A percentile compares a stretch with the other conserved stretches of the same genome.
Evolutionary conservation across 1,284 basidiomycete species (phyloP).

Genomic region (Ustilago loliicola): DNA sequence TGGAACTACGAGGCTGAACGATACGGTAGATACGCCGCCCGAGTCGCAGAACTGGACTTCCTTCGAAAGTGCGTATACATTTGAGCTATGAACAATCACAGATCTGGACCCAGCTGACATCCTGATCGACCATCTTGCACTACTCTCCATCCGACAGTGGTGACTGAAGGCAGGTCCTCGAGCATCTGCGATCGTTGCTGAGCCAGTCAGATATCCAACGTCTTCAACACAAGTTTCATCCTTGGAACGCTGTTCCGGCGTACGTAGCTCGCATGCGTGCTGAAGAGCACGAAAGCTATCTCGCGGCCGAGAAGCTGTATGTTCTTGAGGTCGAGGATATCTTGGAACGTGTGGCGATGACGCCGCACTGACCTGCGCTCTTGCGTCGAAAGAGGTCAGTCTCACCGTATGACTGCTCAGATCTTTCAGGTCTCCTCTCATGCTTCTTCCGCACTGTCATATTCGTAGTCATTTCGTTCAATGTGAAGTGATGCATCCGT

Average conservation of each 20-base stretch:
- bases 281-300: not conserved
- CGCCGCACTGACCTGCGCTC: not conserved
- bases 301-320: slow-evolving; percentile 7
- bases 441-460: too few species aligned
- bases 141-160: not conserved
- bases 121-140: not conserved
- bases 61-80: not conserved
- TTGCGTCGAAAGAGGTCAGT: too few species aligned
- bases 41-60: not conserved
- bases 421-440: too few species aligned
- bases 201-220: not conserved
- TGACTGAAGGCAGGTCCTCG: not conserved
- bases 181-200: not conserved
- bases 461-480: too few species aligned
- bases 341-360: slow-evolving; percentile 6
- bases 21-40: not conserved
- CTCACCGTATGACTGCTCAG: too few species aligned
- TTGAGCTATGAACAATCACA: not conserved
- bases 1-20: not conserved
- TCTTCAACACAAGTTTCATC: not conserved
- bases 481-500: not conserved
- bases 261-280: not conserved
- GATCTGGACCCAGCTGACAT: not conserved
- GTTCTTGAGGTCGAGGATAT: slow-evolving; percentile 15
- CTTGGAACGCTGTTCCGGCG: not conserved